Evolutionary conservation across 192 early-diverging fungal genomes (phyloP).

Genomic region (Podila minutissima): DNA sequence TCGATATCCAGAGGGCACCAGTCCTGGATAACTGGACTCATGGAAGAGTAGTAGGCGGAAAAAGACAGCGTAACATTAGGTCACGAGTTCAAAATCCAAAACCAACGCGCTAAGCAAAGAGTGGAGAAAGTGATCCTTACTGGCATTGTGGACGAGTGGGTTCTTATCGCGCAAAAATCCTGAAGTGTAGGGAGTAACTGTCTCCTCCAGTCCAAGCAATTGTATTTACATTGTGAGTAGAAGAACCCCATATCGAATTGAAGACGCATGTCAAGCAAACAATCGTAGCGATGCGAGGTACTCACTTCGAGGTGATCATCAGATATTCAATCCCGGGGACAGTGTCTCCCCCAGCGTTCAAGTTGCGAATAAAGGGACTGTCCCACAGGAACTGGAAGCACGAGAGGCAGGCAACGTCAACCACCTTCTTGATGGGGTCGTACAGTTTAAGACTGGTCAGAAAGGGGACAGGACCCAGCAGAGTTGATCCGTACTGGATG

Average conservation of each 20-base stretch:
- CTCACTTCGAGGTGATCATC: conserved; percentile 18
- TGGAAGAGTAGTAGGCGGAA: too few species aligned
- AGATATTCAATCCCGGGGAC: conserved; percentile 19
- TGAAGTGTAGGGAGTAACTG: conserved; percentile 13
- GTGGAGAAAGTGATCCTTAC: too few species aligned
- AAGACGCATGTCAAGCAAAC: background rate
- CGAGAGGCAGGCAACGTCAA: background rate
- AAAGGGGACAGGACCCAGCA: background rate
- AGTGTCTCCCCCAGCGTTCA: conserved; percentile 26
- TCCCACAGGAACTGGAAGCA: conserved; percentile 10
- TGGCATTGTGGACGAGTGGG: conserved; percentile 11
- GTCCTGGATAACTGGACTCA: conserved; percentile 8
- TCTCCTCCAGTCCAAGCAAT: conserved; percentile 4
- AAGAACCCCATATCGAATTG: background rate
- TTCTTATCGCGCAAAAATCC: conserved; percentile 12
- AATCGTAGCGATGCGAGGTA: background rate
- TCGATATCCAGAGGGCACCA: conserved; percentile 4
- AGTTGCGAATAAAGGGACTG: conserved; percentile 5
- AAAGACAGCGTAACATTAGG: too few species aligned
- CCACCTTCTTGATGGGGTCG: background rate
- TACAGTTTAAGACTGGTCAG: background rate
- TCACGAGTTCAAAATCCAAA: too few species aligned
- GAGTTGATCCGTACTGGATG: conserved; percentile 16
- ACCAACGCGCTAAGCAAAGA: too few species aligned
- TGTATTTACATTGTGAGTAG: background rate